Conservation (phyloP, 192 early-diverging fungal species). For the Podila clonocystis region DNA sequence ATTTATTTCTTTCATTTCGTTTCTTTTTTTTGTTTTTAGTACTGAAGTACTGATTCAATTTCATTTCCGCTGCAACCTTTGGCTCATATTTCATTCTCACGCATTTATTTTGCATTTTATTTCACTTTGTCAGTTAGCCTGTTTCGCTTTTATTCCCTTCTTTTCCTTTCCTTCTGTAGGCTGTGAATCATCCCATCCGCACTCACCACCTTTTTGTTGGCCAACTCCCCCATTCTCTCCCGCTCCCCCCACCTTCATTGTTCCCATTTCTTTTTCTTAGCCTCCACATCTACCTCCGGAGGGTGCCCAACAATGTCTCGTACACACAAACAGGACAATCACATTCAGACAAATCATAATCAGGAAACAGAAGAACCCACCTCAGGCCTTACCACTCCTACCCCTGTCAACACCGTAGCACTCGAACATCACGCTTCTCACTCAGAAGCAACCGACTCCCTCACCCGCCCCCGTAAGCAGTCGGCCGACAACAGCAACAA, state of each 20-base stretch:
- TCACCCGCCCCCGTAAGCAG: slow-evolving; percentile 17
- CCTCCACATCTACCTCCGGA: no score
- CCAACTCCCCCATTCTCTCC: neutral
- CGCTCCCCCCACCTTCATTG: neutral
- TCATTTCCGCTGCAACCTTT: no score
- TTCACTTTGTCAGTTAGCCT: neutral
- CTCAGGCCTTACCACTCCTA: neutral
- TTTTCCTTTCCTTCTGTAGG: neutral
- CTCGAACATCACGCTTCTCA: neutral
- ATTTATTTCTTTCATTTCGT: neutral
- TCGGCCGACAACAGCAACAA: slow-evolving; percentile 18
- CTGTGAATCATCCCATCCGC: no score
- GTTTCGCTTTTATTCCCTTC: neutral
- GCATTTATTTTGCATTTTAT: neutral
- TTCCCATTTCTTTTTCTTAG: no score
- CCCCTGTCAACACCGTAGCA: neutral
- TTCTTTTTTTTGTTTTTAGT: neutral
- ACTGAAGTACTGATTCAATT: no score
- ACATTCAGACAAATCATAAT: neutral
- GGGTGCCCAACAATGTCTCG: no score
- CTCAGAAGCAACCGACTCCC: neutral
- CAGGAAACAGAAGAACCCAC: neutral
- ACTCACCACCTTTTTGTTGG: neutral
- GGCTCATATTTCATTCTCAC: neutral
- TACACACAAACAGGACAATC: neutral